phyloP scores from a whole-genome alignment of 768 basidiomycete genomes.

The Udeniomyces megalosporus region DNA sequence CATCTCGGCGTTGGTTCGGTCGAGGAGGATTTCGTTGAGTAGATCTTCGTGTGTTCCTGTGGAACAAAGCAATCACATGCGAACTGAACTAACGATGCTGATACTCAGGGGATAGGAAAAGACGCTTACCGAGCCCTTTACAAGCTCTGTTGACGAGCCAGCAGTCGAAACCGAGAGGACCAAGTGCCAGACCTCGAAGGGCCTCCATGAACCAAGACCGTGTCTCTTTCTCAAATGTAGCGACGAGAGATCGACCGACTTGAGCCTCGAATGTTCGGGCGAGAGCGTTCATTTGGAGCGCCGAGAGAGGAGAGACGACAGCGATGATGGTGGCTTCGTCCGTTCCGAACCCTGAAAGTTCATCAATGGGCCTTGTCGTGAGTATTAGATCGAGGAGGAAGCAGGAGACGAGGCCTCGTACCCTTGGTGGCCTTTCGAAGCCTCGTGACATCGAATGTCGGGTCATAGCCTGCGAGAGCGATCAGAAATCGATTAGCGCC shows the following conservation, averaged over 20 bases:
- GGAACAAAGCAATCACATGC: background rate
- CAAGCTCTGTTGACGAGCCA: conserved; percentile 5
- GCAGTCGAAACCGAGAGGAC: conserved; percentile 4
- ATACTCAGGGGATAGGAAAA: background rate
- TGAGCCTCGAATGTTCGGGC: conserved; percentile 26
- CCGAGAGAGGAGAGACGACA: conserved; percentile 24
- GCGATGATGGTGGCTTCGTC: conserved; percentile 27
- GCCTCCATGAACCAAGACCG: conserved; percentile 22
- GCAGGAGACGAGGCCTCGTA: background rate
- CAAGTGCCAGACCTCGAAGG: conserved; percentile 2
- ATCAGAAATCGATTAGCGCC: no score
- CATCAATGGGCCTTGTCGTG: background rate
- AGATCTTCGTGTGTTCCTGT: conserved; percentile 17
- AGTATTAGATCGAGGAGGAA: background rate
- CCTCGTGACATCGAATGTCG: conserved; percentile 27
- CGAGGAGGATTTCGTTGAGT: conserved; percentile 29
- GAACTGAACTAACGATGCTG: background rate
- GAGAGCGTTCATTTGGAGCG: conserved; percentile 28
- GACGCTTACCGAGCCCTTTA: background rate
- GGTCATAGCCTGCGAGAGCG: conserved; percentile 24
- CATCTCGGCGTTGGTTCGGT: conserved; percentile 29
- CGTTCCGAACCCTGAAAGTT: conserved; percentile 25
- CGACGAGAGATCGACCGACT: conserved; percentile 23
- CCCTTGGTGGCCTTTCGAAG: conserved; percentile 32
- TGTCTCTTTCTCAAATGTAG: conserved; percentile 30